phyloP scores from a whole-genome alignment of 2,329 filamentous ascomycete genomes.

The Aspergillus fischeri region DNA sequence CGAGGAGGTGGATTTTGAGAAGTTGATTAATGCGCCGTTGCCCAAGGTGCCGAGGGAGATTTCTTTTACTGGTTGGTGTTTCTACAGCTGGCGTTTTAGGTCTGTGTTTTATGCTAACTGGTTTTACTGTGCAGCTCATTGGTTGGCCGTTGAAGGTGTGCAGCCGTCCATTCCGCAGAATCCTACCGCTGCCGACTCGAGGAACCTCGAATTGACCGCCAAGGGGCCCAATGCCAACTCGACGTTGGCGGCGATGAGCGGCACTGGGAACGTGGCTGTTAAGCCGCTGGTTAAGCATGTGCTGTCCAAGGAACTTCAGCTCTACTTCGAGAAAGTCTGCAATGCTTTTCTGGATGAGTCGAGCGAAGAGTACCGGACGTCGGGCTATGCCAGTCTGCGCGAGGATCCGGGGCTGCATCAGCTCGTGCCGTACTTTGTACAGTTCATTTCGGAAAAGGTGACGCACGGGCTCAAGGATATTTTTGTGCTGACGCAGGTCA shows the following conservation, averaged over 20 bases:
- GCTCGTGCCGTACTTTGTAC: constrained; percentile 91
- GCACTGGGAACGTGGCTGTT: constrained; percentile 76
- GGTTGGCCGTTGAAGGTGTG: constrained; percentile 95
- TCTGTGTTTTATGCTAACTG: constrained; percentile 7
- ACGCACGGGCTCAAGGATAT: constrained; percentile 89
- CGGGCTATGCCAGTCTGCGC: constrained; percentile 77
- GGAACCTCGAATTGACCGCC: constrained; percentile 78
- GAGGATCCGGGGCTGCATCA: constrained; percentile 93
- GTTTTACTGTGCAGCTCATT: constrained; percentile 65
- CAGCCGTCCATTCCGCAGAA: constrained; percentile 97
- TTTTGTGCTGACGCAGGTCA: constrained; percentile 85
- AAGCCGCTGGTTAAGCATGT: constrained; percentile 94
- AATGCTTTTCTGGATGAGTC: constrained; percentile 81
- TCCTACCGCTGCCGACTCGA: constrained; percentile 77
- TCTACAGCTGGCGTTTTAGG: not conserved
- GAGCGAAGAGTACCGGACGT: constrained; percentile 79
- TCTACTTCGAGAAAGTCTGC: constrained; percentile 96
- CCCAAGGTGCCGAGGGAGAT: constrained; percentile 93
- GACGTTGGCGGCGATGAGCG: constrained; percentile 75
- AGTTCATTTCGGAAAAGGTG: constrained; percentile 92
- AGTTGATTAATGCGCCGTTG: constrained; percentile 92
- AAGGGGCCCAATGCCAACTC: constrained; percentile 88
- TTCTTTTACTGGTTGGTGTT: constrained; percentile 71
- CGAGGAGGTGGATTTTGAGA: constrained; percentile 98
- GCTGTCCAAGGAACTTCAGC: constrained; percentile 88